Percentiles rank a stretch among this genome's conserved stretches.
phyloP scores from a whole-genome alignment of 177 flowering plant genomes.

The Vitis hybrid region DNA sequence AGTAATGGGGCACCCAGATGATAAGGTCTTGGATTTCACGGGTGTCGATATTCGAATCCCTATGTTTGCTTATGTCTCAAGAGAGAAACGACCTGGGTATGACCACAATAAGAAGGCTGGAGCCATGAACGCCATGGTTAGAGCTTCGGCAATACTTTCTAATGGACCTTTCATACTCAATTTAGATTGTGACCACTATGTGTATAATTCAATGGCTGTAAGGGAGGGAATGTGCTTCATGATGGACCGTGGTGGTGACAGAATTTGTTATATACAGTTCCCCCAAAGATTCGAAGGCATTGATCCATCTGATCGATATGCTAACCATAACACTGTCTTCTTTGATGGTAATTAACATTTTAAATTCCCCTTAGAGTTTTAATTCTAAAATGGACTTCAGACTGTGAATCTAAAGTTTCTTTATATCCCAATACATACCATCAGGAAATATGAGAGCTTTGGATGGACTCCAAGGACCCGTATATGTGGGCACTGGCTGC shows the following conservation, averaged over 20 bases:
- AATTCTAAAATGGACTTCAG: background rate
- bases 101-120: slow-evolving; percentile 95
- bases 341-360: slow-evolving; percentile 56
- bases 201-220: slow-evolving; percentile 63
- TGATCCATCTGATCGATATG: slow-evolving; percentile 88
- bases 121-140: slow-evolving; percentile 89
- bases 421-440: no score
- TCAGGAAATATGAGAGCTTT: slow-evolving; percentile 87
- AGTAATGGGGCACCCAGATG: slow-evolving; percentile 59
- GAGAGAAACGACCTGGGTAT: slow-evolving; percentile 72
- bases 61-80: slow-evolving; percentile 80
- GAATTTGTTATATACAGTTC: slow-evolving; percentile 80
- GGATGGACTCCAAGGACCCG: slow-evolving; percentile 87
- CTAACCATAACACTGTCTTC: slow-evolving; percentile 89
- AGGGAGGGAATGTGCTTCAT: slow-evolving; percentile 87
- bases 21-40: slow-evolving; percentile 60
- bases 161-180: slow-evolving; percentile 89
- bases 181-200: slow-evolving; percentile 86
- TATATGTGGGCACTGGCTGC: slow-evolving; percentile 86
- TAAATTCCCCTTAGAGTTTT: background rate
- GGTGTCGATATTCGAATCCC: slow-evolving; percentile 70
- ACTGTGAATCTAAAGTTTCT: no score
- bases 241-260: slow-evolving; percentile 92
- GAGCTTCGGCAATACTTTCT: slow-evolving; percentile 81
- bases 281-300: slow-evolving; percentile 90